Conservation (phyloP, 2,329 filamentous ascomycete genomes). For the Hymenoscyphus scutula region DNA sequence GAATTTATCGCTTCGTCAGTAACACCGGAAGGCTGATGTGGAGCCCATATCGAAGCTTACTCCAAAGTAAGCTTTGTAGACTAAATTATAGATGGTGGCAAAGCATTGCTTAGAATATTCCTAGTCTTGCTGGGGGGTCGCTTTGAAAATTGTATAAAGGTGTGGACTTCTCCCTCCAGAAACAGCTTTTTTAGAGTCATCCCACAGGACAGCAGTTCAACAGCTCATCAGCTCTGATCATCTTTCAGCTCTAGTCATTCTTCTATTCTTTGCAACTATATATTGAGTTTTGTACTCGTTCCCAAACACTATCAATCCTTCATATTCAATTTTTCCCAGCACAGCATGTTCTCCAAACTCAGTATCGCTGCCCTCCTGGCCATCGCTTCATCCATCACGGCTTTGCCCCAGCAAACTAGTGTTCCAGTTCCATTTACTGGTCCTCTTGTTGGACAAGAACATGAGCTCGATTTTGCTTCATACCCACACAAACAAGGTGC, state of each 20-base stretch:
- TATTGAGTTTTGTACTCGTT: neutral
- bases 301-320: neutral
- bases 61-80: neutral
- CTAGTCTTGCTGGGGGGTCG: neutral
- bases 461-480: neutral
- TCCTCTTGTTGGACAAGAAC: neutral
- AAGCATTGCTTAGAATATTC: neutral
- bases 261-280: neutral
- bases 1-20: neutral
- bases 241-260: neutral
- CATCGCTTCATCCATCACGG: neutral
- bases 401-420: neutral
- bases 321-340: neutral
- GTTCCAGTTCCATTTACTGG: neutral
- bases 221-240: neutral
- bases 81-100: neutral
- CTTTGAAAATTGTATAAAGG: neutral
- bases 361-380: neutral
- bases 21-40: neutral
- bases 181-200: neutral
- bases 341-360: neutral
- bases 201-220: neutral
- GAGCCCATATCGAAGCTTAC: neutral
- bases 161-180: neutral
- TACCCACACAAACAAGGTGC: conserved; percentile 1